phyloP scores from a whole-genome alignment of 2,329 filamentous ascomycete species.

The Domatiomyces globalis region DNA sequence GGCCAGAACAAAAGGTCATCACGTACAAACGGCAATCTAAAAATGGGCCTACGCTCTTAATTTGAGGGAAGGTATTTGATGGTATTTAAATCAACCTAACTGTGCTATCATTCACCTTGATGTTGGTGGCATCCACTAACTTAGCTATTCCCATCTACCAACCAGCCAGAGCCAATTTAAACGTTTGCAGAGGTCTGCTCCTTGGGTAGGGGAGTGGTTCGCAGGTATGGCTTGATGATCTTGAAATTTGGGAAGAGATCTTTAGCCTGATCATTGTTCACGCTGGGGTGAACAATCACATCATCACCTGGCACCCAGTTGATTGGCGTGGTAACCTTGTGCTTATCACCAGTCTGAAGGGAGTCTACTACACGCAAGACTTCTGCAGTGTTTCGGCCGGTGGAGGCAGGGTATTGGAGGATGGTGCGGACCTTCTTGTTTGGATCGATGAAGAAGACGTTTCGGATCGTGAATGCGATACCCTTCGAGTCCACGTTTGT shows the following conservation, averaged over 20 bases:
- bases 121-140: not conserved
- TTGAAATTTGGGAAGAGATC: slow-evolving; percentile 45
- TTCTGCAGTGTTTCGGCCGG: slow-evolving; percentile 44
- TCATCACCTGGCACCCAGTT: slow-evolving; percentile 47
- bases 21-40: not conserved
- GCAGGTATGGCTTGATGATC: slow-evolving; percentile 49
- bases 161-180: not conserved
- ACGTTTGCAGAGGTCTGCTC: slow-evolving; percentile 36
- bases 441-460: slow-evolving; percentile 51
- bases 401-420: slow-evolving; percentile 48
- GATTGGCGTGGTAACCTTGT: slow-evolving; percentile 47
- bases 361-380: slow-evolving; percentile 45
- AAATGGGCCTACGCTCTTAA: not conserved
- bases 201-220: slow-evolving; percentile 45
- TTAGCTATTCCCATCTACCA: not conserved
- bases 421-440: slow-evolving; percentile 51
- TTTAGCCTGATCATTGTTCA: slow-evolving; percentile 46
- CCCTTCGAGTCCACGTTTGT: slow-evolving; percentile 33
- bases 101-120: not conserved
- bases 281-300: slow-evolving; percentile 46
- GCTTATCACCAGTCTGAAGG: slow-evolving; percentile 46
- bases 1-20: not conserved
- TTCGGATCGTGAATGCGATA: slow-evolving; percentile 49
- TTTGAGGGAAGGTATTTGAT: not conserved
- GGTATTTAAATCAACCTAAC: not conserved